Percentiles rank a stretch among this genome's conserved stretches.
phyloP scores from a whole-genome alignment of 805 yeast species.

The Myxozyma nipponensis region DNA sequence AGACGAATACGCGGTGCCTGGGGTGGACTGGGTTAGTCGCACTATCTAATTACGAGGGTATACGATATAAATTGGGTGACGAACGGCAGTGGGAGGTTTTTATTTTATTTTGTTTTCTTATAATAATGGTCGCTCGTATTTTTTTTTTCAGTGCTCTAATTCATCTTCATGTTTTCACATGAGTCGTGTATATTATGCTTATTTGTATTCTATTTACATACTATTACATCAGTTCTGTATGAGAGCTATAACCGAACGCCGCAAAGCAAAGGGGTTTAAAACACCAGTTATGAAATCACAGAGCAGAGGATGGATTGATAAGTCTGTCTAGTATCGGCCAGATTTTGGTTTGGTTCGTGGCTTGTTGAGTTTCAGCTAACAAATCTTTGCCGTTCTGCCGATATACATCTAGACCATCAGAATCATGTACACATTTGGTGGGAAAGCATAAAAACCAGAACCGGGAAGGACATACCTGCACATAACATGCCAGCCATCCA shows the following conservation, averaged over 20 bases:
- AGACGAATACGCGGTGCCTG: constrained; percentile 90
- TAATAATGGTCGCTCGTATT: too few species aligned
- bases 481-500: constrained; percentile 16
- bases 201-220: too few species aligned
- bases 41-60: background rate
- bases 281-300: background rate
- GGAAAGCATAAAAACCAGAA: too few species aligned
- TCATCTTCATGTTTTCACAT: too few species aligned
- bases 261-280: background rate
- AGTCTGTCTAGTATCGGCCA: constrained; percentile 7
- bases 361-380: constrained; percentile 13
- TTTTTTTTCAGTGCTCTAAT: too few species aligned
- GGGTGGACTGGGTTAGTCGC: constrained; percentile 24
- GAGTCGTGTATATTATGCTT: too few species aligned
- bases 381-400: constrained; percentile 13
- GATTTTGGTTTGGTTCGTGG: background rate
- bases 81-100: too few species aligned
- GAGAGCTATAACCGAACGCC: too few species aligned
- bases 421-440: background rate
- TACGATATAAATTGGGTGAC: background rate
- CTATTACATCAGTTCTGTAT: too few species aligned
- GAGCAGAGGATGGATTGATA: background rate
- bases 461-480: constrained; percentile 2
- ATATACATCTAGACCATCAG: constrained; percentile 1
- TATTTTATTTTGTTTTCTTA: too few species aligned